phyloP scores from a whole-genome alignment of 139 green algal genomes.

The Micractinium sp. region DNA sequence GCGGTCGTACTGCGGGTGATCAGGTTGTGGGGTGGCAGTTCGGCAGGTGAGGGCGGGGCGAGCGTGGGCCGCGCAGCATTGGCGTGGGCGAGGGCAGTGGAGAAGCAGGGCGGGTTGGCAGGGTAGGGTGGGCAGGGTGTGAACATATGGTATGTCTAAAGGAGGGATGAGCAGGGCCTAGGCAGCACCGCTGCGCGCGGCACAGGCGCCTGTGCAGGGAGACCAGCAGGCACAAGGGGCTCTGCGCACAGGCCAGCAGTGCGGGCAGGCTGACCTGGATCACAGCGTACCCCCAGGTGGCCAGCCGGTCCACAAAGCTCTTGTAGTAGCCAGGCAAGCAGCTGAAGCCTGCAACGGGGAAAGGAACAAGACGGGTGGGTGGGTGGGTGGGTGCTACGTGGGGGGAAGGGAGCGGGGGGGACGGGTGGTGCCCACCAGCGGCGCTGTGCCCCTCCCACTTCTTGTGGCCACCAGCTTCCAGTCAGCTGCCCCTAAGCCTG shows the following conservation, averaged over 20 bases:
- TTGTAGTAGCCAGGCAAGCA: neutral
- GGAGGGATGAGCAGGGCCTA: no score
- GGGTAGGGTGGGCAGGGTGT: no score
- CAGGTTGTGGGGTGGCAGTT: no score
- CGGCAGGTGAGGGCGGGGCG: neutral
- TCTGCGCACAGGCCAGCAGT: neutral
- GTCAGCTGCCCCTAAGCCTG: neutral
- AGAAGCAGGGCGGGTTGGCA: neutral
- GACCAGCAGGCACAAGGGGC: neutral
- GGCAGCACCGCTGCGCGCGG: neutral
- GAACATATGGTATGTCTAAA: neutral
- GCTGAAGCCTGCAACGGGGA: neutral
- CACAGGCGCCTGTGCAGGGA: neutral
- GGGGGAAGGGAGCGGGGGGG: neutral
- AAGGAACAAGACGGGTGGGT: no score
- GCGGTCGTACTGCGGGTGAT: neutral
- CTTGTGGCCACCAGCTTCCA: neutral
- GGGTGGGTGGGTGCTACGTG: no score
- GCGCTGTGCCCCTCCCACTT: neutral
- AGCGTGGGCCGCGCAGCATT: neutral
- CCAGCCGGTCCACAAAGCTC: neutral
- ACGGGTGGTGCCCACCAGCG: neutral
- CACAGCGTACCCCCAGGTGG: constrained; percentile 20
- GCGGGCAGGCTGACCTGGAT: neutral
- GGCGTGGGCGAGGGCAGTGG: neutral